These are phyloP conservation scores for Vitis rupestris DNA, from an alignment of 164 flowering plant genomes.

Conservation along the genomic window DNA sequence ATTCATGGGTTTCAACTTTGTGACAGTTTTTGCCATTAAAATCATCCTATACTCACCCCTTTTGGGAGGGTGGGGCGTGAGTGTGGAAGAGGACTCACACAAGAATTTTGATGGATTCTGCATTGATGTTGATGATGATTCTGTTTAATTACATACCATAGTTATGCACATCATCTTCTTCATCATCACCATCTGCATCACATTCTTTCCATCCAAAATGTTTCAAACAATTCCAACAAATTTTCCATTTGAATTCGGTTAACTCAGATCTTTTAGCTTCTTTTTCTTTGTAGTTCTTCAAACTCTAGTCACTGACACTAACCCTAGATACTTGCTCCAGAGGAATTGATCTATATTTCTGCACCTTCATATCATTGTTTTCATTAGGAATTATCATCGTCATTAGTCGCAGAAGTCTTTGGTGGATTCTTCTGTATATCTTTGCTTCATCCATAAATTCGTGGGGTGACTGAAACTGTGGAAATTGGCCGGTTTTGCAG, in stretches of 20 bases:
- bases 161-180: not conserved
- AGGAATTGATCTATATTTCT: too few relatives aligned
- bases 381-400: too few relatives aligned
- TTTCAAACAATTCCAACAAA: not conserved
- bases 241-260: not conserved
- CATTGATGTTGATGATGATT: not conserved
- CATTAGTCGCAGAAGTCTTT: too few relatives aligned
- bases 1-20: too few relatives aligned
- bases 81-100: too few relatives aligned
- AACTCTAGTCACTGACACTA: too few relatives aligned
- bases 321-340: too few relatives aligned
- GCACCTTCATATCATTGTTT: too few relatives aligned
- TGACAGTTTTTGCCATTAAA: too few relatives aligned
- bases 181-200: not conserved
- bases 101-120: not conserved
- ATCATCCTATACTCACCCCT: too few relatives aligned
- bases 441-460: not conserved
- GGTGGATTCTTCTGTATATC: too few relatives aligned
- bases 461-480: slow-evolving; percentile 1
- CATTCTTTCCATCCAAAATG: not conserved
- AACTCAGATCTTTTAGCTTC: not conserved
- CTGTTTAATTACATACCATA: not conserved
- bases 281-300: not conserved
- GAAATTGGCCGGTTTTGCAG: slow-evolving; percentile 24
- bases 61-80: too few relatives aligned